These are phyloP conservation scores for Sodiomyces alkalinus DNA, from an alignment of 2,329 filamentous ascomycete genomes.

Conservation along the genomic window DNA sequence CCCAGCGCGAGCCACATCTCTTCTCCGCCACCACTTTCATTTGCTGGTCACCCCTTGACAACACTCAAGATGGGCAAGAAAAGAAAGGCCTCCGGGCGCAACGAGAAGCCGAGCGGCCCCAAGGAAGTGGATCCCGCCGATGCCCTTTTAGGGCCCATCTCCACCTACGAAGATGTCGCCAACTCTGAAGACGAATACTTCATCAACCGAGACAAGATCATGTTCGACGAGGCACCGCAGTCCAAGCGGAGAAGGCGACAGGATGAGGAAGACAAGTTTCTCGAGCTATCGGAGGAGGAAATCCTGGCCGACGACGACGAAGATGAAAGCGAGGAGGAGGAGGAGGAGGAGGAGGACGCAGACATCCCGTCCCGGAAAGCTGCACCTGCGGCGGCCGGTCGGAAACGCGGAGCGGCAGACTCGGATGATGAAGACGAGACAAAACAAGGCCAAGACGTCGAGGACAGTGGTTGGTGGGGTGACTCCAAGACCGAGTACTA, in stretches of 20 bases:
- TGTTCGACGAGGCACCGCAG: slow-evolving; percentile 67
- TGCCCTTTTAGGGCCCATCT: slow-evolving; percentile 45
- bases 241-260: slow-evolving; percentile 61
- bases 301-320: slow-evolving; percentile 32
- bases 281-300: slow-evolving; percentile 49
- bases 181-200: slow-evolving; percentile 93
- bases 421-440: slow-evolving; percentile 46
- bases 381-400: too few species aligned
- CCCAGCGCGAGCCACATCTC: too few species aligned
- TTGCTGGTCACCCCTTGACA: too few species aligned
- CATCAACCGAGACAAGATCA: slow-evolving; percentile 68
- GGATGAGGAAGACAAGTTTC: slow-evolving; percentile 47
- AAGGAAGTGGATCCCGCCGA: slow-evolving; percentile 40
- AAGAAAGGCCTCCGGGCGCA: slow-evolving; percentile 50
- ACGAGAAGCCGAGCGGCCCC: slow-evolving; percentile 30
- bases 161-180: slow-evolving; percentile 68
- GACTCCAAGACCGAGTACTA: slow-evolving; percentile 84
- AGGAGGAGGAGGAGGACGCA: slow-evolving; percentile 30
- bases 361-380: slow-evolving; percentile 13
- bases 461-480: slow-evolving; percentile 66
- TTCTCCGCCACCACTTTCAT: background rate
- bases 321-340: slow-evolving; percentile 22
- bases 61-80: slow-evolving; percentile 42
- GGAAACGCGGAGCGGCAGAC: slow-evolving; percentile 22
- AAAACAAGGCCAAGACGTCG: slow-evolving; percentile 34